Evolutionary conservation across 495 filamentous ascomycete species (phyloP), one percentile per base, ranked within the genome.

Genomic region (Staphylotrichum longicolle): DNA sequence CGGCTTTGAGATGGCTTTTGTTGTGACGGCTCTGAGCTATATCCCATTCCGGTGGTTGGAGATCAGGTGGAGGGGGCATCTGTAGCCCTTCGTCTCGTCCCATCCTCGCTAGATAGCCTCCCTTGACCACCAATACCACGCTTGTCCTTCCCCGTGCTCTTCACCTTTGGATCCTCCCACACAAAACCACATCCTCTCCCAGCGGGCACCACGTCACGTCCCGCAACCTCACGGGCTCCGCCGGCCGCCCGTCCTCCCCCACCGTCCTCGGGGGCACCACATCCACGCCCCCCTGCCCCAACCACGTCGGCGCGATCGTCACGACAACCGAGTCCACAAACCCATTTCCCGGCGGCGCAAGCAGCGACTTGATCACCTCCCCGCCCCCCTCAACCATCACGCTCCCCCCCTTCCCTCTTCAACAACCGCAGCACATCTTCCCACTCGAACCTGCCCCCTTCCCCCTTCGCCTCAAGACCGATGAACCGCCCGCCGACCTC

Each of bases 361-460:
- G 75, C 12, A 96, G 77, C 54, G 87, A 83, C 66, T 89, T 90
- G 65, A 96, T 87, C 51, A 96, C 83, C 20, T 80, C 81, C 4
- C 84, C 91, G 14, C 91, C 91, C 0, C 91, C 91, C 73, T 96
- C 92, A 44, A 96, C 80, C 92, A 96, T 96, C 34, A 96, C 81
- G 65, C 90, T 93, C 32, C 58, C 95, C 75, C 0, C 87, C 87
- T 60, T 88, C 78, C 7, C 74, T 73, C 51, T 72, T 73, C 12
- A 93, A 68, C 27, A 76, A 77, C 41, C 73, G 70, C 10, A 94
- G 72, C 30, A 96, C 78, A 44, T 76, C 76, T 47, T 74, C 74
- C 91, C 91, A 95, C 5, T 75, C 69, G 57, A 76, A 73, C 70
- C 77, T 54, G 15, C 54, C 58, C 8, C 33, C 34, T 5, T 62